These are phyloP conservation scores for Xylariales sp. DNA, from an alignment of 2,329 filamentous ascomycete genomes.

Conservation along the genomic window DNA sequence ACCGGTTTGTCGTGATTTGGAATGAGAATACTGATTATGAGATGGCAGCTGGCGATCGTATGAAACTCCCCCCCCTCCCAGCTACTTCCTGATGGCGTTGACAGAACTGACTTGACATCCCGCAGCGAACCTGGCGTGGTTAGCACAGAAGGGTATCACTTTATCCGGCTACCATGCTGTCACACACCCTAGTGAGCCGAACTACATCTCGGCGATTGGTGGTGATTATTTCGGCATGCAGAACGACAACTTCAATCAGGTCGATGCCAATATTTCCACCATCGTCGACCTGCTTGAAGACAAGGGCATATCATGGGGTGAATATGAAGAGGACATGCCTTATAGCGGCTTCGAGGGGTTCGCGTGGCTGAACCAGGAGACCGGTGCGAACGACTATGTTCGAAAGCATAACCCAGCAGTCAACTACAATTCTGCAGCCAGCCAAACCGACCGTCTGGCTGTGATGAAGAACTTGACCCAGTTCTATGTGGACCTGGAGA, in stretches of 20 bases:
- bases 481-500: conserved; percentile 64
- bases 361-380: conserved; percentile 59
- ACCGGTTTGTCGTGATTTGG: conserved; percentile 70
- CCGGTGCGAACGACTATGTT: conserved; percentile 69
- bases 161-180: conserved; percentile 56
- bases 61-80: conserved; percentile 25
- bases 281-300: conserved; percentile 65
- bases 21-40: conserved; percentile 72
- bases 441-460: conserved; percentile 53
- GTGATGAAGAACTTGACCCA: conserved; percentile 69
- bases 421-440: conserved; percentile 61
- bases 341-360: conserved; percentile 67
- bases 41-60: conserved; percentile 58
- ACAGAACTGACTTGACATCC: conserved; percentile 8
- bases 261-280: conserved; percentile 58
- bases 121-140: conserved; percentile 48
- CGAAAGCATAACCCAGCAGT: conserved; percentile 74
- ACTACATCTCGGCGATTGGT: conserved; percentile 64
- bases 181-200: conserved; percentile 71
- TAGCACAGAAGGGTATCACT: conserved; percentile 58
- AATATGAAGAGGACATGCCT: conserved; percentile 76
- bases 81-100: conserved; percentile 13
- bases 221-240: conserved; percentile 72
- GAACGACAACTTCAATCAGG: conserved; percentile 59
- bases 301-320: conserved; percentile 60